phyloP scores from a whole-genome alignment of 148 eudicot genomes.

The Pharnaceum exiguum region DNA sequence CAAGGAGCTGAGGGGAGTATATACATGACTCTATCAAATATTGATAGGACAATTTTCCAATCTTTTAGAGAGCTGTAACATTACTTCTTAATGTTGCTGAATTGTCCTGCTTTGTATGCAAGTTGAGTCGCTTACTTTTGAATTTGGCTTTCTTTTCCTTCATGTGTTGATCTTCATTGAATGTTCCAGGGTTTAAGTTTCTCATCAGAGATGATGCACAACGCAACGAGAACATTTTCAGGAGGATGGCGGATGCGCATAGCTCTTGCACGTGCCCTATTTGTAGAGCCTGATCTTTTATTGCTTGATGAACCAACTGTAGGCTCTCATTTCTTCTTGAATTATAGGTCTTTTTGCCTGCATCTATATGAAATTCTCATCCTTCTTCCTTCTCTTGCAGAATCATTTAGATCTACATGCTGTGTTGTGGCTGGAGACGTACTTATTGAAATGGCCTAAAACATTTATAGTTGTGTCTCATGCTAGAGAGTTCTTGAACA shows the following conservation, averaged over 20 bases:
- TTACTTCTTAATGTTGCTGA: too few relatives aligned
- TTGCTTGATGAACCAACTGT: slow-evolving; percentile 98
- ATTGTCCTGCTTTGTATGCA: neutral
- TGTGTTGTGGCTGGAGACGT: slow-evolving; percentile 91
- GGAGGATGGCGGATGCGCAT: slow-evolving; percentile 99
- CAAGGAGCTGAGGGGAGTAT: too few relatives aligned
- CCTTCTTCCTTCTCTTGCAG: slow-evolving; percentile 44
- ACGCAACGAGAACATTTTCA: slow-evolving; percentile 84
- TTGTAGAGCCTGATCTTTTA: slow-evolving; percentile 90
- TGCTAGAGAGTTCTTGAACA: slow-evolving; percentile 95
- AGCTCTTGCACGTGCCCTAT: slow-evolving; percentile 97
- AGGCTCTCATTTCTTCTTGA: slow-evolving; percentile 14
- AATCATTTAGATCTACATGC: slow-evolving; percentile 99
- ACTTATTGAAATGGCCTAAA: slow-evolving; percentile 94
- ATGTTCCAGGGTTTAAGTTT: slow-evolving; percentile 89
- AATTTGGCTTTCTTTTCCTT: neutral
- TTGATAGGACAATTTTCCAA: too few relatives aligned
- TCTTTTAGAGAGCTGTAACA: too few relatives aligned
- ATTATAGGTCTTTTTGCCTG: slow-evolving; percentile 1
- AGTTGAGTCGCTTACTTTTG: neutral
- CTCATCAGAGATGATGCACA: slow-evolving; percentile 90
- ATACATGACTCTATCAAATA: too few relatives aligned
- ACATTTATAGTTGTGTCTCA: slow-evolving; percentile 98
- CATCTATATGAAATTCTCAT: slow-evolving; percentile 9
- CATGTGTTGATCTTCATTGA: slow-evolving; percentile 2